Evolutionary conservation across 495 filamentous ascomycete genomes (phyloP).

Genomic region (Tuber melanosporum): DNA sequence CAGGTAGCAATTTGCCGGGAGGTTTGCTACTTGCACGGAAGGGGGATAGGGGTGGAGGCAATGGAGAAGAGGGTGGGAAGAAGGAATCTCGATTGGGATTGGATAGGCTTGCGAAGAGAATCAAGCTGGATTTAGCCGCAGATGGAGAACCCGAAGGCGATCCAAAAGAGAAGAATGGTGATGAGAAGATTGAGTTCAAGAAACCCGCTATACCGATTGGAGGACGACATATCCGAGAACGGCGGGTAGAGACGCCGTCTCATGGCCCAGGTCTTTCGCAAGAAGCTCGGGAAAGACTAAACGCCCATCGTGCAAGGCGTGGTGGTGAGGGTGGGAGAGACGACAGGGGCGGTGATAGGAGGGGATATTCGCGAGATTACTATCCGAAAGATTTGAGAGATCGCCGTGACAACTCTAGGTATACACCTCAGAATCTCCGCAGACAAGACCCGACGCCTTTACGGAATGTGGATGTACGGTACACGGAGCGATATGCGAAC

Average conservation of each 20-base stretch:
- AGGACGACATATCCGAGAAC: slow-evolving; percentile 36
- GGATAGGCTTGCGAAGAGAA: slow-evolving; percentile 41
- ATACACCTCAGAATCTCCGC: slow-evolving; percentile 36
- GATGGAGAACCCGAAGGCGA: slow-evolving; percentile 24
- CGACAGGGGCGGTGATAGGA: slow-evolving; percentile 9
- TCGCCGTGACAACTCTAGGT: slow-evolving; percentile 32
- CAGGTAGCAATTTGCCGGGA: slow-evolving; percentile 27
- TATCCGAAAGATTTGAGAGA: slow-evolving; percentile 14
- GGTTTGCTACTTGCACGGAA: slow-evolving; percentile 30
- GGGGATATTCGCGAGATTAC: slow-evolving; percentile 15
- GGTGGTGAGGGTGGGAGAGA: slow-evolving; percentile 15
- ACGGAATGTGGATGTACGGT: slow-evolving; percentile 15
- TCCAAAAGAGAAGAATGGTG: background rate
- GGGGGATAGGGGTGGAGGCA: slow-evolving; percentile 9
- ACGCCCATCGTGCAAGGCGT: slow-evolving; percentile 36
- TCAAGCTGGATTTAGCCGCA: slow-evolving; percentile 39
- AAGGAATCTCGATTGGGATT: slow-evolving; percentile 37
- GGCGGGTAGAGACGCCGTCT: slow-evolving; percentile 38
- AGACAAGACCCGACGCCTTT: slow-evolving; percentile 38
- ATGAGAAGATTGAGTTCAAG: slow-evolving; percentile 39
- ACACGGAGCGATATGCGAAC: slow-evolving; percentile 30
- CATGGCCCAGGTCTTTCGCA: slow-evolving; percentile 38
- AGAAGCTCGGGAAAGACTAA: slow-evolving; percentile 36
- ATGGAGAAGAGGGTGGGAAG: slow-evolving; percentile 15
- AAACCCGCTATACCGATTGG: slow-evolving; percentile 37